Base-by-base conservation (phyloP, 1,284 basidiomycete species). In the Fomitopsis schrenkii region DNA sequence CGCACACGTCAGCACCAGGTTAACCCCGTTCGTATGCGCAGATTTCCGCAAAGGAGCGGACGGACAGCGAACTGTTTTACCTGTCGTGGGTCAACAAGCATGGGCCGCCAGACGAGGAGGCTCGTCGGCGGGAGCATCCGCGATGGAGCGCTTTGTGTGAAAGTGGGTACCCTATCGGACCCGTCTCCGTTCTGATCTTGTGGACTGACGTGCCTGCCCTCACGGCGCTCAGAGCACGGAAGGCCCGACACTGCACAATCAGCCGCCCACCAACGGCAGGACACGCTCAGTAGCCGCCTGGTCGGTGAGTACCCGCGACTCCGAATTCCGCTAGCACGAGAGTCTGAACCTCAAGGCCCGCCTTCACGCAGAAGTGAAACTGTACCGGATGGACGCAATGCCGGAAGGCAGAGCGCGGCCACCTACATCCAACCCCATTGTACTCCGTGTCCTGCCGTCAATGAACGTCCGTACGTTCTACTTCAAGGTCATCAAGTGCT, bases 41-140 rank as follows among this genome's bases (percentile, higher is more conserved):
- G 88, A 83, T 96, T 57, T 83, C 87, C 5, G 60, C 74, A 8
- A 84, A 83, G 63, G 94, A 97, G 71, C 81, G 96, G 41, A 79
- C 76, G n/a, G 96, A 98, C 69, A 87, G 90, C 55, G 95, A 98
- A 75, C 74, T 94, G 45, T 93, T 90, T 71, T 97, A 95, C 74
- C 77, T 96, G 58, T 87, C 87, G 40, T 80, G 78, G 68, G 77
- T 89, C 63, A 77, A 79, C 57, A 82, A 80, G 56, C 74, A 81
- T 48, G 70, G 73, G 48, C 73, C 77, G 38, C 71, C 73, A 26
- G 74, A 77, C 36, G 81, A 84, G 22, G 77, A 79, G 30, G 79
- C 78, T 61, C 79, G 81, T 59, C 66, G 67, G 58, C 70, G 73
- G 66, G 73, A 76, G 64, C 86, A 91, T 67, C 87, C 87, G 41